Conservation (phyloP, 176 grass and related monocot genomes). For the Otatea glauca region DNA sequence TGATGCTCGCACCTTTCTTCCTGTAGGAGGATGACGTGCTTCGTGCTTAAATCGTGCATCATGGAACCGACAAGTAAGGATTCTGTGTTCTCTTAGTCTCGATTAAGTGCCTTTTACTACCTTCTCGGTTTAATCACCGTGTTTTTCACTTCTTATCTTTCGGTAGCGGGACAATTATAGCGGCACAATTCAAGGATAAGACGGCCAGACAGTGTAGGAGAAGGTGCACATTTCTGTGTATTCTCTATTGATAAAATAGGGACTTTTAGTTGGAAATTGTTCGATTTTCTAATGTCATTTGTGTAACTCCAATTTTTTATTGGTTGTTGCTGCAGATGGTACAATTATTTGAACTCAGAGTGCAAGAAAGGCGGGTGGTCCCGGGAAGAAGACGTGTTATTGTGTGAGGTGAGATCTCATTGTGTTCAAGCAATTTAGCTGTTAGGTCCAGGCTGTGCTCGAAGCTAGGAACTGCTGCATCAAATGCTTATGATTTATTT, state of each 20-base stretch:
- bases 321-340: conserved; percentile 66
- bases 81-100: conserved; percentile 4
- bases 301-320: neutral
- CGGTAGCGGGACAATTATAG: conserved; percentile 78
- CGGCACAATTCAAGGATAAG: conserved; percentile 92
- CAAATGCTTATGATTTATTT: neutral
- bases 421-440: conserved; percentile 30
- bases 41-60: conserved; percentile 74
- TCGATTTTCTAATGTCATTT: conserved; percentile 8
- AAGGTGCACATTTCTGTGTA: conserved; percentile 52
- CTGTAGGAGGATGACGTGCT: conserved; percentile 88
- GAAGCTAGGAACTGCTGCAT: conserved; percentile 3
- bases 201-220: conserved; percentile 90
- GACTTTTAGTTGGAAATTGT: neutral
- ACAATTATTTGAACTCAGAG: conserved; percentile 94
- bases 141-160: conserved; percentile 18
- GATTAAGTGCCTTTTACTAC: neutral
- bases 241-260: neutral
- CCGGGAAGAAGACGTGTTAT: conserved; percentile 78
- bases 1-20: conserved; percentile 41
- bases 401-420: conserved; percentile 81
- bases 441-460: conserved; percentile 4
- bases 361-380: conserved; percentile 99
- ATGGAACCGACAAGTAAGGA: conserved; percentile 83
- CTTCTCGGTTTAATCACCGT: neutral